Base-by-base conservation (phyloP, 2,329 filamentous ascomycete genomes). In the Aspergillus luchuensis region DNA sequence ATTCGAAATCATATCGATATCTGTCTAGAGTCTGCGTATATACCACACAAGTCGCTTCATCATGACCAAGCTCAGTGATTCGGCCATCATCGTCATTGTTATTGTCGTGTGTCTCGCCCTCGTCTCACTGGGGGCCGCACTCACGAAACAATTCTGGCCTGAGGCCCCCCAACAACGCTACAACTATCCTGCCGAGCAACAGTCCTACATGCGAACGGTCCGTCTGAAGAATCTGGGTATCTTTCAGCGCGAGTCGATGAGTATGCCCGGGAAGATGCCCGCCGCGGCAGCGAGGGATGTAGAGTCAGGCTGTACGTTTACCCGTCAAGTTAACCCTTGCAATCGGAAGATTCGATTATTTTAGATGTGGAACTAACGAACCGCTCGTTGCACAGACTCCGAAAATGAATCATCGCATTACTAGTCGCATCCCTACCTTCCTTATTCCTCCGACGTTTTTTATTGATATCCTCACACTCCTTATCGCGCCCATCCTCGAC, bases 141-240 rank as follows among this genome's bases (percentile, higher is more conserved):
- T 75, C 47, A 68, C 69, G 57, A 68, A 67, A 19, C 69, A 72
- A 50, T 56, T 64, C 45, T 66, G 67, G 53, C 72, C 72, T 8
- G 54, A 64, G 21, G 65, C 68, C 4, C 8, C 43, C 7, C 57
- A 60, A 7, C 56, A 64, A 17, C 66, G 58, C 4, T 69, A 59
- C 55, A 60, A 66, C 10, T 64, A 66, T 7, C 60, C 67, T n/a
- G 63, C 66, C 54, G 69, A 74, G 13, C 73, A 75, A 41, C 63
- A 68, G 28, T 53, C 64, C 11, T 75, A 75, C 57, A 75, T 75
- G 73, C 71, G 71, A 3, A 59, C 64, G 1, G 67, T 75, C 25
- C 69, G 73, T 3, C 45, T 70, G 60, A 65, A 69, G 45, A 74
- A 70, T 21, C 61, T 70, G 17, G 61, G 64, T 0, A 36, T 64